Evolutionary conservation across 371 early-diverging fungal genomes (phyloP).

Genomic region (Mucor indicus): DNA sequence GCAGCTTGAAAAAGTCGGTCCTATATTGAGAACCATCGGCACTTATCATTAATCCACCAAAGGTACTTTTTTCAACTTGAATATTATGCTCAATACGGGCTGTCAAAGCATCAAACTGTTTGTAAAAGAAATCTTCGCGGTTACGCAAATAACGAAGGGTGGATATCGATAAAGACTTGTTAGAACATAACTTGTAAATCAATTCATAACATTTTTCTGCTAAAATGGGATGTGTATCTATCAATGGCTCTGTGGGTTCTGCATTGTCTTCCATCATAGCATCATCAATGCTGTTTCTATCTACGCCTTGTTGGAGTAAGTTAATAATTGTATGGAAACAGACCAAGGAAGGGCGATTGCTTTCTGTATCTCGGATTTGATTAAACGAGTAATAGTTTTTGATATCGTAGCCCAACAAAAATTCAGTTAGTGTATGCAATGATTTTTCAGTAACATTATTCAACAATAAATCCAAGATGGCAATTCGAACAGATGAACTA

Average conservation of each 20-base stretch:
- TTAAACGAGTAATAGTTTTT: conserved; percentile 21
- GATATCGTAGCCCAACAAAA: conserved; percentile 77
- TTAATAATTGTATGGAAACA: conserved; percentile 74
- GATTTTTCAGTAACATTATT: conserved; percentile 50
- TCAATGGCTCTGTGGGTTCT: conserved; percentile 42
- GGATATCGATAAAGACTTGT: conserved; percentile 60
- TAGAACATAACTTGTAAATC: conserved; percentile 75
- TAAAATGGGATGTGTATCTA: conserved; percentile 70
- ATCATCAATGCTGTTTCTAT: conserved; percentile 9
- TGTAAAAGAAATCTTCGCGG: conserved; percentile 71
- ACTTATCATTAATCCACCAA: conserved; percentile 18
- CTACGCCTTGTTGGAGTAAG: conserved; percentile 56
- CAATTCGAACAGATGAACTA: conserved; percentile 59
- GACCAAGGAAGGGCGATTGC: conserved; percentile 29
- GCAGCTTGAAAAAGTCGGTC: conserved; percentile 49
- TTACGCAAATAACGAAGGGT: conserved; percentile 83
- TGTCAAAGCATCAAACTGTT: conserved; percentile 56
- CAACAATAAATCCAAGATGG: conserved; percentile 69
- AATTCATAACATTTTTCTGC: conserved; percentile 86
- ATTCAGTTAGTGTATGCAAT: conserved; percentile 81
- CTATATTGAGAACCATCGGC: conserved; percentile 23
- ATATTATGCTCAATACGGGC: conserved; percentile 41
- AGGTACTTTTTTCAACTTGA: conserved; percentile 7
- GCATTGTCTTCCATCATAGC: conserved; percentile 17
- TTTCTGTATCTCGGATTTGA: conserved; percentile 43